Conservation (phyloP, 352 stramenopile genomes). For the Pseudoperonospora humuli region DNA sequence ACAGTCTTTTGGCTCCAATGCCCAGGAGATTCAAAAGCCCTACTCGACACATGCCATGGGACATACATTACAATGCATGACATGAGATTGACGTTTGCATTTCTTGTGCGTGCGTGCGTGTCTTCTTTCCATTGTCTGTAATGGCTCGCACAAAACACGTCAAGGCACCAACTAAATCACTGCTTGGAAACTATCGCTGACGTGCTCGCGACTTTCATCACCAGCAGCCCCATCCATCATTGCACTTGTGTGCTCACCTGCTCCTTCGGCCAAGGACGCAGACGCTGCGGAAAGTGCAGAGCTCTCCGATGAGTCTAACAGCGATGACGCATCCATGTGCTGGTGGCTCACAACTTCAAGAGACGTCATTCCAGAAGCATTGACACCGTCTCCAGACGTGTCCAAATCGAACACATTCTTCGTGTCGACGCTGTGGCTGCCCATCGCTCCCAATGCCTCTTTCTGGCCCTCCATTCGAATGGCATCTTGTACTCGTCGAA, state of each 20-base stretch:
- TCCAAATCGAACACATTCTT: constrained; percentile 24
- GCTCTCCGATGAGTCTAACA: constrained; percentile 32
- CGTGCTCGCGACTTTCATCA: constrained; percentile 10
- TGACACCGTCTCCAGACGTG: not conserved
- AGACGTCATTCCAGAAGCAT: constrained; percentile 15
- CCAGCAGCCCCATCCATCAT: constrained; percentile 21
- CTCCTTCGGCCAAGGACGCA: constrained; percentile 29
- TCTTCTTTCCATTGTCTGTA: not conserved
- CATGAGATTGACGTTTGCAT: constrained; percentile 1
- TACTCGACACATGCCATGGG: too few species aligned
- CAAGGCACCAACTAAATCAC: constrained; percentile 23
- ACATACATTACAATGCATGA: constrained; percentile 1
- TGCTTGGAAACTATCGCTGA: constrained; percentile 24
- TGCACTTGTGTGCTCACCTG: constrained; percentile 16
- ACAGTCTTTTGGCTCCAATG: too few species aligned
- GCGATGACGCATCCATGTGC: constrained; percentile 26
- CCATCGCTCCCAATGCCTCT: constrained; percentile 15
- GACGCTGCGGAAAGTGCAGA: constrained; percentile 31
- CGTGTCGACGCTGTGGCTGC: constrained; percentile 6
- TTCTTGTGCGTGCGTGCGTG: not conserved
- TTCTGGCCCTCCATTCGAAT: constrained; percentile 43
- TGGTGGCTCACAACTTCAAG: constrained; percentile 26
- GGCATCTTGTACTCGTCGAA: constrained; percentile 57
- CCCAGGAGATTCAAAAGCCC: not conserved
- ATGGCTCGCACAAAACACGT: too few species aligned